These are phyloP conservation scores for Cladosporium austrohemisphaericum DNA, from an alignment of 2,329 filamentous ascomycete species.

Conservation along the genomic window DNA sequence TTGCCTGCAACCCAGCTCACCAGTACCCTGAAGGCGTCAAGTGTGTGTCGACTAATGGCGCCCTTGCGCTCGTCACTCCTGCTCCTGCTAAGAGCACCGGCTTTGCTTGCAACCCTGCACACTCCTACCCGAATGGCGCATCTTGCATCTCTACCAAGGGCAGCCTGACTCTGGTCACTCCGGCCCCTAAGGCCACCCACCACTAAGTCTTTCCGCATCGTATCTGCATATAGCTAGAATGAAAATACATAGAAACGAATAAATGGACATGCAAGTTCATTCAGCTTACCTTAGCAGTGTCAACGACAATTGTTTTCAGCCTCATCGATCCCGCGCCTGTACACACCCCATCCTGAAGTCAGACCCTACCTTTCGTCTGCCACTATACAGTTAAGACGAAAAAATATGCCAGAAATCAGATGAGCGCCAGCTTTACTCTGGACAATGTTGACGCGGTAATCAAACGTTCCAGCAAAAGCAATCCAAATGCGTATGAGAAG, in stretches of 20 bases:
- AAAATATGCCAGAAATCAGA: too few species aligned
- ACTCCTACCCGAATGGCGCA: conserved; percentile 20
- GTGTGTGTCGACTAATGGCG: conserved; percentile 20
- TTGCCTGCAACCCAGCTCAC: conserved; percentile 26
- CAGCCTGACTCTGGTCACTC: conserved; percentile 19
- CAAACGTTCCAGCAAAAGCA: too few species aligned
- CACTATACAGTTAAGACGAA: too few species aligned
- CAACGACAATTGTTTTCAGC: too few species aligned
- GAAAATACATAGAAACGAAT: background rate
- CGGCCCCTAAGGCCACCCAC: background rate
- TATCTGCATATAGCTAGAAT: background rate
- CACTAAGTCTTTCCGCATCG: too few species aligned
- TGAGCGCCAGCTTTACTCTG: too few species aligned
- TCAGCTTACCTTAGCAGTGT: too few species aligned
- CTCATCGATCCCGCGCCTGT: too few species aligned
- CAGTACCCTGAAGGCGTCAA: conserved; percentile 20
- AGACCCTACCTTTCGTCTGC: too few species aligned
- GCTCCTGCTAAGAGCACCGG: conserved; percentile 6
- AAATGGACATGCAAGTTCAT: background rate
- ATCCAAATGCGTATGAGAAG: too few species aligned
- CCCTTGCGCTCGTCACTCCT: conserved; percentile 19
- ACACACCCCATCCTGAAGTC: too few species aligned
- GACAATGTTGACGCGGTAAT: too few species aligned
- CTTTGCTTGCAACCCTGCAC: conserved; percentile 21
- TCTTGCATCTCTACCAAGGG: conserved; percentile 19